These are phyloP conservation scores for Phytopythium helicoides DNA, from an alignment of 352 stramenopile species.

Conservation along the genomic window DNA sequence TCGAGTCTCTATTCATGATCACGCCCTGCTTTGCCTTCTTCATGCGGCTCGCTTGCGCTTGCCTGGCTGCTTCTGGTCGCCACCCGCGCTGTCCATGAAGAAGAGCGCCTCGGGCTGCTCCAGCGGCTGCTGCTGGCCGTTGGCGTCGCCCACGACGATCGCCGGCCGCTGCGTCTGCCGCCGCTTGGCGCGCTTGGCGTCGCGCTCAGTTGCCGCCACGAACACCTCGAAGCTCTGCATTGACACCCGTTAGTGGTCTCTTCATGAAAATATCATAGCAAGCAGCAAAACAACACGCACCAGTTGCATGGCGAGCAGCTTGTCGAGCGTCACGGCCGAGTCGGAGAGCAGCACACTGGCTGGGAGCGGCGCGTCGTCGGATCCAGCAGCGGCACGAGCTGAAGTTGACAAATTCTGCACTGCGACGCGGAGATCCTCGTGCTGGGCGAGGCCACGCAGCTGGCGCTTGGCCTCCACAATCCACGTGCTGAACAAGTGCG, in stretches of 20 bases:
- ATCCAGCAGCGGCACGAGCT: conserved; percentile 6
- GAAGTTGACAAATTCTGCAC: conserved; percentile 34
- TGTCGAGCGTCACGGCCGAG: conserved; percentile 31
- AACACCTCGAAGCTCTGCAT: conserved; percentile 47
- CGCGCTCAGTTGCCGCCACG: conserved; percentile 24
- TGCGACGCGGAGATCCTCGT: conserved; percentile 12
- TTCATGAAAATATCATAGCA: neutral
- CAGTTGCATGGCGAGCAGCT: conserved; percentile 41
- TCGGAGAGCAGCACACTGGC: conserved; percentile 48
- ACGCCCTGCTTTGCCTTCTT: too few relatives aligned
- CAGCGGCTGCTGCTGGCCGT: neutral
- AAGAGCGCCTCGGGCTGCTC: conserved; percentile 31
- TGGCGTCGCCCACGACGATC: neutral
- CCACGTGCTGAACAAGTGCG: conserved; percentile 45
- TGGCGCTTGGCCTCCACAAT: conserved; percentile 23
- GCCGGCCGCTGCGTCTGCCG: conserved; percentile 6
- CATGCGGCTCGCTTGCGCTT: neutral
- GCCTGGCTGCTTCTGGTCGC: conserved; percentile 8
- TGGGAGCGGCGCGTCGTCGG: conserved; percentile 27
- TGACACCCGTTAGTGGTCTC: neutral
- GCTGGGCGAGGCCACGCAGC: conserved; percentile 6
- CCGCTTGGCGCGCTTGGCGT: conserved; percentile 9
- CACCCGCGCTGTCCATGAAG: conserved; percentile 58
- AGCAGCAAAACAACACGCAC: conserved; percentile 15
- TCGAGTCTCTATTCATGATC: too few relatives aligned